Evolutionary conservation across 768 basidiomycete genomes (phyloP), one percentile per base, ranked within the genome.

Genomic region (Calocybe indica): DNA sequence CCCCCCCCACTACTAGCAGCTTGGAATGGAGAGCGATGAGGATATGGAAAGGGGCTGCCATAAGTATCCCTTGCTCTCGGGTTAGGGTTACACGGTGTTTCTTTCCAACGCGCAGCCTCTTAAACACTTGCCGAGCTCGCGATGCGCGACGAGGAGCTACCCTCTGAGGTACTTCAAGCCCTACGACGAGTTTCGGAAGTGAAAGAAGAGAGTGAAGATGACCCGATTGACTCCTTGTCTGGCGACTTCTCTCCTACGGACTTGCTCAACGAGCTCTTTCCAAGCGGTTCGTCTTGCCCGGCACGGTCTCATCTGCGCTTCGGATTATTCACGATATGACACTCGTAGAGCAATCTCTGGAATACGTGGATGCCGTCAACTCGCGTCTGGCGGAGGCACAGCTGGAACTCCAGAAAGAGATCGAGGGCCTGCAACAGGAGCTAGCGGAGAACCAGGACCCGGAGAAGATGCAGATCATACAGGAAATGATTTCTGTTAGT

Each of bases 401-500:
- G 49, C 67, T 72, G 28, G 75, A 80, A 43, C 66, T 95, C 29
- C 82, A 85, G 58, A 67, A 69, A 13, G 89, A 94, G 68, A 85
- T 96, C 38, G 72, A 82, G 44, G 52, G 65, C 7, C 71, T 97
- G 46, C 78, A 83, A 51, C 70, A 66, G 22, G 82, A 90, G 60
- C 67, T 97, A 46, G 74, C 74, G 54, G 69, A 66, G 9, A 87
- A 88, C 55, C 92, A 95, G 62, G 88, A 93, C 65, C 88, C 88
- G n/a, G 79, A 80, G 46, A 76, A 83, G 55, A 93, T 98, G 88
- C 83, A 86, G 46, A 69, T 84, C 44, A 92, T 96, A 31, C 96
- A 98, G 63, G 91, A 91, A 64, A 92, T 96, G 80, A 97, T 99
- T 46, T 92, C 88, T 14, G 95, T 97, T 54, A 49, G 80, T 64